phyloP scores from a whole-genome alignment of 1,139 yeast species.

The Yamadazyma sp. region DNA sequence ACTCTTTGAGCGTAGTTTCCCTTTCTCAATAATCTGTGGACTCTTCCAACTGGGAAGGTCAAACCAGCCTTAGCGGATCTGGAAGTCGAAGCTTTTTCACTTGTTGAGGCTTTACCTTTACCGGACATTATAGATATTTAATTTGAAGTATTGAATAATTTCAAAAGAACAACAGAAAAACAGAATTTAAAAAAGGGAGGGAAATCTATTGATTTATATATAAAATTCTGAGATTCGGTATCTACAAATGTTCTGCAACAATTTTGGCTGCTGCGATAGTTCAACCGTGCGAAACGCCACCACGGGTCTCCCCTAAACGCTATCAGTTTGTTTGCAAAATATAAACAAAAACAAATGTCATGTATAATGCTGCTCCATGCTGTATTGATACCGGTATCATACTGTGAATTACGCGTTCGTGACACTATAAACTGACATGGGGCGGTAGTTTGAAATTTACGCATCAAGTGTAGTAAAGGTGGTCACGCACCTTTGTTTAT shows the following conservation, averaged over 20 bases:
- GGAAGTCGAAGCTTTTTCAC: slow-evolving; percentile 54
- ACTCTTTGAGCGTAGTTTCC: slow-evolving; percentile 59
- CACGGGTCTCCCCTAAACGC: too few species aligned
- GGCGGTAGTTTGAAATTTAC: slow-evolving; percentile 1
- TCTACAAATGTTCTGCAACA: background rate
- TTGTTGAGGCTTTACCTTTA: slow-evolving; percentile 54
- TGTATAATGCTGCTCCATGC: background rate
- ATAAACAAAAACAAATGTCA: background rate
- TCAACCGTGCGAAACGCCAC: background rate
- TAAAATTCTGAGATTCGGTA: background rate
- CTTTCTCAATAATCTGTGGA: slow-evolving; percentile 54
- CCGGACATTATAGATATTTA: slow-evolving; percentile 39
- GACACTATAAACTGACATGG: slow-evolving; percentile 1
- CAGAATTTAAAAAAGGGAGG: slow-evolving; percentile 6
- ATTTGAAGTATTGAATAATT: slow-evolving; percentile 14
- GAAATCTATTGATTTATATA: slow-evolving; percentile 6
- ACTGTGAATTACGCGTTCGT: slow-evolving; percentile 1
- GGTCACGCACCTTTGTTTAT: slow-evolving; percentile 1
- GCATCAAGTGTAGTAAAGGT: background rate
- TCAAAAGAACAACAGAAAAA: slow-evolving; percentile 7
- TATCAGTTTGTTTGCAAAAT: background rate
- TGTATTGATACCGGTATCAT: background rate
- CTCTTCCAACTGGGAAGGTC: slow-evolving; percentile 58
- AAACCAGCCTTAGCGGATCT: slow-evolving; percentile 56
- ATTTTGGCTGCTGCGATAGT: background rate